Evolutionary conservation across 2,329 filamentous ascomycete species (phyloP), one percentile per base, ranked within the genome.

Genomic region (Ceratocystis alfenasii): DNA sequence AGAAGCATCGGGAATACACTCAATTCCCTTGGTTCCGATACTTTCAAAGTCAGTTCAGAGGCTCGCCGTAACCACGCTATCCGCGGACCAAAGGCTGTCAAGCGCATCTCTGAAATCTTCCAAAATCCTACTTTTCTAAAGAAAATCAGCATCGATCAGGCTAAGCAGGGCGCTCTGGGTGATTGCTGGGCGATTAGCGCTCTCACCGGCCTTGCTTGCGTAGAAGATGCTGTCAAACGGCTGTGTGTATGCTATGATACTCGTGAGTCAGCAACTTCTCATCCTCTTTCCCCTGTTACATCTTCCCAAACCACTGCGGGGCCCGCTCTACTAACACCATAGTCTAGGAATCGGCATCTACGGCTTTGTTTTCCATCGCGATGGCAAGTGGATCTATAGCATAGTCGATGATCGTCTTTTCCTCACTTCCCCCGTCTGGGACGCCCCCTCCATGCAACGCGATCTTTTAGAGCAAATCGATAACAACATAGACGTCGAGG

Each of bases 331-430:
- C 62, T 55, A 57, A 55, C 57, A n/a, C 5, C 30, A 3, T 20
- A 8, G 8, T 41, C 1, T 57, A 75, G 73, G 74, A 69, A 85
- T 94, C 63, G 90, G 90, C 7, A 90, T 95, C 2, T 95, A 95
- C 71, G 90, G 90, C 1, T 95, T 95, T 71, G 89, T 95, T 62
- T 95, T 95, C 73, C 89, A 88, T 73, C 79, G 90, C 73, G 90
- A 95, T 71, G 90, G 90, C 64, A 89, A 94, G 75, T 96, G 90
- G 91, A 88, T 93, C 66, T 90, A 91, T 70, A 91, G 89, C 67
- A 92, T 96, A 68, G 85, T 96, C 67, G 91, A 96, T 72, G 91
- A 96, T 74, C 95, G 95, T 75, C 80, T 96, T 2, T 95, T 89
- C 73, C 81, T 95, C 20, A 89, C 87, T 68, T 89, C 88, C 1